Conservation (phyloP, 176 grass and related monocot genomes). For the Poa pratensis region DNA sequence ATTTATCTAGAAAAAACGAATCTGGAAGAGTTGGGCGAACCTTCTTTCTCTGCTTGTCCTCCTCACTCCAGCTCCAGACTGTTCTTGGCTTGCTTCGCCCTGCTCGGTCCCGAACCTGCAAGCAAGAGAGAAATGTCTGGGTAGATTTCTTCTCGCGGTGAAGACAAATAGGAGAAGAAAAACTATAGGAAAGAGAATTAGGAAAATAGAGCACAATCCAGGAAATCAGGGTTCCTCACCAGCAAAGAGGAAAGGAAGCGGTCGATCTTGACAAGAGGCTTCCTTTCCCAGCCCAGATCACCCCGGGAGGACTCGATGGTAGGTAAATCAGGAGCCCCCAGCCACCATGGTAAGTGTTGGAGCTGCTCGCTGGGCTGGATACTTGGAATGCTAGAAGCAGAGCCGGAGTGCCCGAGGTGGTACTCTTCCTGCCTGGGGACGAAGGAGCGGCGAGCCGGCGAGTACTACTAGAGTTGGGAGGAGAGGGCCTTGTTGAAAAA, state of each 20-base stretch:
- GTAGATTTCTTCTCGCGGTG: background rate
- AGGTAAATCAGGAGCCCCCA: no score
- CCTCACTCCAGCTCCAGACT: background rate
- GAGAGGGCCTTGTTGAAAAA: no score
- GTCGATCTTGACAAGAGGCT: background rate
- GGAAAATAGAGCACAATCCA: background rate
- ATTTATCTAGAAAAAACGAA: background rate
- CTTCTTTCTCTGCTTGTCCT: background rate
- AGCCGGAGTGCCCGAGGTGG: no score
- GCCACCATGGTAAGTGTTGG: no score
- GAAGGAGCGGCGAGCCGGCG: no score
- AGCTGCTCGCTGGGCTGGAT: no score
- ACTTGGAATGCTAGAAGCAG: no score
- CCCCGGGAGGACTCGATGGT: background rate
- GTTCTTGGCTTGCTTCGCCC: background rate
- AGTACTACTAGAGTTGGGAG: no score
- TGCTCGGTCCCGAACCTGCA: background rate
- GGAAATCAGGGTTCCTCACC: background rate
- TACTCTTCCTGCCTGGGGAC: no score
- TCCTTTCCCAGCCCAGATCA: background rate
- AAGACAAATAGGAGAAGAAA: background rate
- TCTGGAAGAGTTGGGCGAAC: conserved; percentile 3
- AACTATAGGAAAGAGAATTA: background rate
- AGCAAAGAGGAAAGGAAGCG: background rate
- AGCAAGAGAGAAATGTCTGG: background rate